These are phyloP conservation scores for Bothriochloa decipiens DNA, from an alignment of 176 grass and related monocot species.

Conservation along the genomic window DNA sequence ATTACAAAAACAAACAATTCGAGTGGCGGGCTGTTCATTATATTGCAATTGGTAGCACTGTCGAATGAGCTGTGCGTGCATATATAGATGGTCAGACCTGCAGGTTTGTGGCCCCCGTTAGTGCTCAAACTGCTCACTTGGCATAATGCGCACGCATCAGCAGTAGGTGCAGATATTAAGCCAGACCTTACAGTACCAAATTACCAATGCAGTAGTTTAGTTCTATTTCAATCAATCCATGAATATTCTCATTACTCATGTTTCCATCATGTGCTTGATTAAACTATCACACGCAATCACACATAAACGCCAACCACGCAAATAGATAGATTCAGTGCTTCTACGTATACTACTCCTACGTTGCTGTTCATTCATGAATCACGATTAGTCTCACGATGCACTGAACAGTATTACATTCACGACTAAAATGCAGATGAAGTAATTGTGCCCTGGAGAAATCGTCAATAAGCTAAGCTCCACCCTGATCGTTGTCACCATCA, in stretches of 20 bases:
- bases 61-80: not conserved
- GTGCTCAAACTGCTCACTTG: not conserved
- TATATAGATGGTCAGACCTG: slow-evolving; percentile 32
- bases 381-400: not conserved
- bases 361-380: not conserved
- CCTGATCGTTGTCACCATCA: slow-evolving; percentile 17
- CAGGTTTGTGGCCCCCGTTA: slow-evolving; percentile 35
- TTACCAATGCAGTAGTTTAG: not conserved
- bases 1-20: not conserved
- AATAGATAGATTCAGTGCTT: not conserved
- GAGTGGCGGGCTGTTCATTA: not conserved
- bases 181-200: not conserved
- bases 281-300: not conserved
- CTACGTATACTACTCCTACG: not conserved
- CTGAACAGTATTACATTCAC: not conserved
- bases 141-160: slow-evolving; percentile 24
- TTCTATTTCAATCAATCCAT: not conserved
- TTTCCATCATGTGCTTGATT: not conserved
- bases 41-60: not conserved
- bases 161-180: slow-evolving; percentile 42
- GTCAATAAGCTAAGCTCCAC: not conserved
- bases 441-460: not conserved
- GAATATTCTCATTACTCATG: not conserved
- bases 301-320: not conserved
- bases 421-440: not conserved